phyloP scores from a whole-genome alignment of 2,329 filamentous ascomycete species.

The Cladosporium sp. region DNA sequence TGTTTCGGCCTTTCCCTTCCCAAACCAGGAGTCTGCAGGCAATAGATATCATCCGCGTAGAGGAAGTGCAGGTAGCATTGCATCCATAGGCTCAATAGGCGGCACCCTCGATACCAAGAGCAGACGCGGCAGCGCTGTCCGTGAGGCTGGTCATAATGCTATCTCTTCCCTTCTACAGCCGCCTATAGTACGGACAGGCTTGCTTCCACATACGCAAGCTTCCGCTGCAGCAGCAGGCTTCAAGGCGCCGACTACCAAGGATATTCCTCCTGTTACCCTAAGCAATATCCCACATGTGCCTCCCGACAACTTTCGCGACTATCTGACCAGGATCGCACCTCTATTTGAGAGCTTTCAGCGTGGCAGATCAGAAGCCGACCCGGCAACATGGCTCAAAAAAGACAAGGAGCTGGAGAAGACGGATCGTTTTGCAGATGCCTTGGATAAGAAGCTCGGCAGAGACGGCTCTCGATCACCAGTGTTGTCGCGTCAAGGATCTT shows the following conservation, averaged over 20 bases:
- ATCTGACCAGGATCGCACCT: constrained; percentile 78
- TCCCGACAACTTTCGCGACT: constrained; percentile 72
- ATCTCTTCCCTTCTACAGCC: constrained; percentile 92
- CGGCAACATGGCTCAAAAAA: constrained; percentile 44
- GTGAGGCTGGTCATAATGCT: constrained; percentile 82
- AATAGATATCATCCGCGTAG: constrained; percentile 57
- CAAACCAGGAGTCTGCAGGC: constrained; percentile 52
- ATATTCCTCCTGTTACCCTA: constrained; percentile 89
- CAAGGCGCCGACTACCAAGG: constrained; percentile 76
- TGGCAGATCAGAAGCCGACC: constrained; percentile 71
- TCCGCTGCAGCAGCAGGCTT: constrained; percentile 57
- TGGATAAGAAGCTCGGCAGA: constrained; percentile 39
- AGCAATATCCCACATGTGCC: constrained; percentile 85
- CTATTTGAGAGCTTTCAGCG: constrained; percentile 86
- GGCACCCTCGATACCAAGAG: constrained; percentile 71
- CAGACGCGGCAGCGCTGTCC: constrained; percentile 54
- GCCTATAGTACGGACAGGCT: constrained; percentile 82
- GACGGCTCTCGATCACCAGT: constrained; percentile 32
- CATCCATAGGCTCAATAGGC: constrained; percentile 79
- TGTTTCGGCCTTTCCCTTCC: constrained; percentile 51
- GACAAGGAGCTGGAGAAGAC: constrained; percentile 41
- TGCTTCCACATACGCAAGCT: constrained; percentile 72
- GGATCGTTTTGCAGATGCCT: constrained; percentile 47
- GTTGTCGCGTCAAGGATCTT: constrained; percentile 37
- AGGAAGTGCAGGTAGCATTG: constrained; percentile 70